These are phyloP conservation scores for Corchorus olitorius DNA, from an alignment of 345 rosid genomes.

Conservation along the genomic window DNA sequence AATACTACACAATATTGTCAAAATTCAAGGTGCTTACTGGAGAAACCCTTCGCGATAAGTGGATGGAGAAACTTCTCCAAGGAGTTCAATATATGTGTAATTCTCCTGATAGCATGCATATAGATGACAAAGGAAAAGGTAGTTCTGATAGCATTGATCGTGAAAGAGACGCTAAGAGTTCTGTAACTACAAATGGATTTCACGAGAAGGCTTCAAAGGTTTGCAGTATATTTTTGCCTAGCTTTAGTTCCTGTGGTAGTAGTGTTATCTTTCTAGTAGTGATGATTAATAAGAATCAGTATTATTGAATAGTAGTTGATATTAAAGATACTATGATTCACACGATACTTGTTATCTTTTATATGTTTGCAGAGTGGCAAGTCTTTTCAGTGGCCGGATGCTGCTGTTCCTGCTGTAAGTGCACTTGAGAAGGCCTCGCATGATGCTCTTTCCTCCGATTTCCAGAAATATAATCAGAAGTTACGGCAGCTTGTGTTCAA, in stretches of 20 bases:
- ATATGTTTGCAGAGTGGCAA: constrained; percentile 47
- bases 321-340: constrained; percentile 19
- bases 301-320: constrained; percentile 11
- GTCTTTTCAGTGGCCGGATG: constrained; percentile 83
- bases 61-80: constrained; percentile 89
- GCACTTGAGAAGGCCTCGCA: constrained; percentile 89
- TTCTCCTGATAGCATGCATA: constrained; percentile 40
- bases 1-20: constrained; percentile 55
- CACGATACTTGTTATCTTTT: constrained; percentile 12
- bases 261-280: not conserved
- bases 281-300: constrained; percentile 7
- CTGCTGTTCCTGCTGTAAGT: constrained; percentile 69
- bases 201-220: constrained; percentile 54
- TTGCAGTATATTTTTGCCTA: constrained; percentile 1
- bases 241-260: not conserved
- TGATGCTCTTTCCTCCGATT: constrained; percentile 68
- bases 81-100: constrained; percentile 66
- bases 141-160: constrained; percentile 38
- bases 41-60: constrained; percentile 77
- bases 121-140: constrained; percentile 42
- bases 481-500: constrained; percentile 81
- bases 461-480: constrained; percentile 87
- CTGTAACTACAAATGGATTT: constrained; percentile 43
- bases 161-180: constrained; percentile 31
- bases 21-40: constrained; percentile 70